These are phyloP conservation scores for Trichophyton equinum DNA, from an alignment of 2,329 filamentous ascomycete species.

Conservation along the genomic window DNA sequence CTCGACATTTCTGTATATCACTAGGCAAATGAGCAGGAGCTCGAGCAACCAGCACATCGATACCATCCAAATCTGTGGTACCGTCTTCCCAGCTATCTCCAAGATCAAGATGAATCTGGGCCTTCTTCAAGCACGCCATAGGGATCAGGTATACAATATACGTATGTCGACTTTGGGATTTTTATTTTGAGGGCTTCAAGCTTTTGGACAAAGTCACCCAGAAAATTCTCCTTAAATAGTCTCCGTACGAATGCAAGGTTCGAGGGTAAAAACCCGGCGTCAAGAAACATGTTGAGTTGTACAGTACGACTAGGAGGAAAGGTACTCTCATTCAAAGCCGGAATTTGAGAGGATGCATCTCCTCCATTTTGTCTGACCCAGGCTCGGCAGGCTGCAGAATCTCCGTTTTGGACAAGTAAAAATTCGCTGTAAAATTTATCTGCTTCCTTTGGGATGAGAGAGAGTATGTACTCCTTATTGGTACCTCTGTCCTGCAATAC, in stretches of 20 bases:
- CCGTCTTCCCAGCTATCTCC: conserved; percentile 34
- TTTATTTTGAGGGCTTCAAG: conserved; percentile 38
- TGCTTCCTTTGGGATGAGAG: conserved; percentile 30
- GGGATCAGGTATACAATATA: conserved; percentile 47
- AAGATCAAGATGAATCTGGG: conserved; percentile 45
- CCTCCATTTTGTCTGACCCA: conserved; percentile 15
- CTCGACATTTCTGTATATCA: conserved; percentile 45
- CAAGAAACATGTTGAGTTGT: conserved; percentile 26
- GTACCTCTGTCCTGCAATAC: conserved; percentile 44
- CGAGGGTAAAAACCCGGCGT: conserved; percentile 37
- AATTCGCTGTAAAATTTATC: conserved; percentile 25
- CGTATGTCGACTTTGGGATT: conserved; percentile 40
- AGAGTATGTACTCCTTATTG: conserved; percentile 28
- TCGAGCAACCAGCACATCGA: conserved; percentile 44
- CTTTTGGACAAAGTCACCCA: conserved; percentile 28
- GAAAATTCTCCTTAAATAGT: conserved; percentile 28
- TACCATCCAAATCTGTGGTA: conserved; percentile 33
- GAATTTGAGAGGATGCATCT: background rate
- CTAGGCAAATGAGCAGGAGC: conserved; percentile 45
- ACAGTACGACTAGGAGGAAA: conserved; percentile 23
- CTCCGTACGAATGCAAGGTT: conserved; percentile 31
- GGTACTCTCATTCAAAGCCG: conserved; percentile 21
- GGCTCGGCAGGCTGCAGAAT: conserved; percentile 21
- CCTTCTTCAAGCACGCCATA: conserved; percentile 39
- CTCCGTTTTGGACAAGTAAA: conserved; percentile 19